Evolutionary conservation across 306 rosid species (phyloP), one percentile per base, ranked within the genome.

Genomic region (Luffa aegyptiaca): DNA sequence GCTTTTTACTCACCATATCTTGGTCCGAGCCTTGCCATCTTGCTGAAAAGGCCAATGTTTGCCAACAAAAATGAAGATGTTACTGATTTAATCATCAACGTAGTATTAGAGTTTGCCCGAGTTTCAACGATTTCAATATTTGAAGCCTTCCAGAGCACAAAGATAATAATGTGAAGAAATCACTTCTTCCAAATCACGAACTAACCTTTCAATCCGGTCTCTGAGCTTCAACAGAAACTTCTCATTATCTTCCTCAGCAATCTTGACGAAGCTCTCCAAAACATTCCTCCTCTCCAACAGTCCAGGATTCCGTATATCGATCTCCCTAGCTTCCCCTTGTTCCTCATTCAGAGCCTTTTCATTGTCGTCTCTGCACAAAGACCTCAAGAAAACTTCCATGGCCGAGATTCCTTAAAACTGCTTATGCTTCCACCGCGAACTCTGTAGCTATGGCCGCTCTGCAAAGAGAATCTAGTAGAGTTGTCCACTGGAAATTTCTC

Each of bases 11-110:
- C 61, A 90, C 97, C 96, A 53, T 90, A 90, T 45, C 89, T 87
- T 10, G 88, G 87, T 78, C 98, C 98, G 35, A 90, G 71, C 98
- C 98, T 93, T 93, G 97, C 75, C 98, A 93, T 86, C 98, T 90
- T 48, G 95, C 98, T 3, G 98, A 93, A 84, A 93, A 93, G 69
- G 97, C 90, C 36, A 93, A 86, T 33, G 98, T 93, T 84, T 93
- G 97, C 82, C 98, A n/a, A n/a, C n/a, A n/a, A n/a, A n/a, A n/a
- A n/a, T n/a, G n/a, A n/a, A n/a, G n/a, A n/a, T n/a, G n/a, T n/a
- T n/a, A n/a, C n/a, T n/a, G n/a, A n/a, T n/a, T n/a, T n/a, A n/a
- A n/a, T n/a, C n/a, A n/a, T n/a, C n/a, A n/a, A n/a, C n/a, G n/a
- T n/a, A n/a, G n/a, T n/a, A n/a, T 86, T 9, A 93, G 97, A 10